A percentile compares a stretch with the other conserved stretches of the same genome.
phyloP scores from a whole-genome alignment of 148 eudicot genomes.

The Rhododendron ovatum region DNA sequence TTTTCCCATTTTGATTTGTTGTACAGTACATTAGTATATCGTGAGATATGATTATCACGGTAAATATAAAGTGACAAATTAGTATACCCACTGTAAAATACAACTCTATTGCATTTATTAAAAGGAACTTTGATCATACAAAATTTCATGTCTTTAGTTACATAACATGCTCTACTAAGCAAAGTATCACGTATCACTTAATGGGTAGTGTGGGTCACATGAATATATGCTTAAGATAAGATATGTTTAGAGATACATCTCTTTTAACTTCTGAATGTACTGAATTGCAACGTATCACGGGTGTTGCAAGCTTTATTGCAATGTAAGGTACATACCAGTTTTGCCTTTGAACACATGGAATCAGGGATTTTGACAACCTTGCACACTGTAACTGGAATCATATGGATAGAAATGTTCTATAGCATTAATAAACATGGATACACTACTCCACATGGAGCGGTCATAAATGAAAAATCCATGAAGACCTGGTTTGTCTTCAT shows the following conservation, averaged over 20 bases:
- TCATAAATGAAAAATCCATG: background rate
- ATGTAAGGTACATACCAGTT: background rate
- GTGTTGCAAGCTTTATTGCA: background rate
- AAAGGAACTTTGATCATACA: background rate
- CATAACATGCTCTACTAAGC: background rate
- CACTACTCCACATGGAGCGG: background rate
- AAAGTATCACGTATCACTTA: background rate
- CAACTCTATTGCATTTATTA: background rate
- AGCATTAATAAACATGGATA: background rate
- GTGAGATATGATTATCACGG: background rate
- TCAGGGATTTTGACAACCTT: background rate
- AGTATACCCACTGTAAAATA: background rate
- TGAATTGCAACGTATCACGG: background rate
- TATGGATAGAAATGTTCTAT: background rate
- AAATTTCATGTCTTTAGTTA: background rate
- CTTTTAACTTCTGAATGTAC: background rate
- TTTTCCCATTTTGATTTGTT: background rate
- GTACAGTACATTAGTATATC: background rate
- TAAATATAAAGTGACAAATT: background rate
- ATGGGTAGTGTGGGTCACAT: background rate
- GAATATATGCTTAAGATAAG: background rate
- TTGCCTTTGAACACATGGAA: background rate
- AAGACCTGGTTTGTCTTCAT: background rate
- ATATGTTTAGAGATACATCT: background rate
- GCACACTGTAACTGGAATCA: background rate